These are phyloP conservation scores for Hypoxylon perforatum DNA, from an alignment of 495 filamentous ascomycete genomes.

Conservation along the genomic window DNA sequence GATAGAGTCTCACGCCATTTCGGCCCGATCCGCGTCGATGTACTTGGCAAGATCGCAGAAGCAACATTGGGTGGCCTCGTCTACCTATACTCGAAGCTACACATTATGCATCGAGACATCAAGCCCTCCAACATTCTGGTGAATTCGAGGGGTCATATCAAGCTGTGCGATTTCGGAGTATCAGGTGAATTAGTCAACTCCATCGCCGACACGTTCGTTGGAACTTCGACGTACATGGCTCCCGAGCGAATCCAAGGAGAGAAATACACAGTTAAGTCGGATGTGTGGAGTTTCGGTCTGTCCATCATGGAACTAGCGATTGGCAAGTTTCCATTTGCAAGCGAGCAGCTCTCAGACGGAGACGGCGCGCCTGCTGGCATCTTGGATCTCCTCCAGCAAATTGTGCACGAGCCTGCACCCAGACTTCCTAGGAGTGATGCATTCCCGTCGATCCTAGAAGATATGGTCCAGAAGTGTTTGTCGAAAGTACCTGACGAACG, in stretches of 20 bases:
- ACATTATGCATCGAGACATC: conserved; percentile 98
- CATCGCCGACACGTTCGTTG: conserved; percentile 96
- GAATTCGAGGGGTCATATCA: conserved; percentile 93
- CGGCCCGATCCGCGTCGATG: conserved; percentile 95
- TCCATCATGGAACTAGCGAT: conserved; percentile 97
- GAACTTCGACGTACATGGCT: conserved; percentile 99
- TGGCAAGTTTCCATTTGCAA: conserved; percentile 91
- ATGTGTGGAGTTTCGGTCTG: conserved; percentile 98
- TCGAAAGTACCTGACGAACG: conserved; percentile 86
- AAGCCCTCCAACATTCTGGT: conserved; percentile 97
- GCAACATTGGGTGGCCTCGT: conserved; percentile 93
- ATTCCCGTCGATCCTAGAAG: conserved; percentile 92
- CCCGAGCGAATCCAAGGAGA: conserved; percentile 97
- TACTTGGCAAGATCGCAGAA: conserved; percentile 98
- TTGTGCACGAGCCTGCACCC: conserved; percentile 95
- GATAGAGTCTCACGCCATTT: conserved; percentile 94
- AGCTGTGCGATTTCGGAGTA: conserved; percentile 97
- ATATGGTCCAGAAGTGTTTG: conserved; percentile 96
- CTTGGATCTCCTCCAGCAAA: conserved; percentile 94
- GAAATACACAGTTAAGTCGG: conserved; percentile 96
- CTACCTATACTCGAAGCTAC: conserved; percentile 92
- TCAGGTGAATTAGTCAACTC: conserved; percentile 97
- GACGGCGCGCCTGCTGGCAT: conserved; percentile 90
- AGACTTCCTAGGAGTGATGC: conserved; percentile 95
- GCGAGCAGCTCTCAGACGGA: conserved; percentile 71